Evolutionary conservation across 169 alveolate genomes (phyloP), one percentile per base, ranked within the genome.

Genomic region (Plasmodium inui): DNA sequence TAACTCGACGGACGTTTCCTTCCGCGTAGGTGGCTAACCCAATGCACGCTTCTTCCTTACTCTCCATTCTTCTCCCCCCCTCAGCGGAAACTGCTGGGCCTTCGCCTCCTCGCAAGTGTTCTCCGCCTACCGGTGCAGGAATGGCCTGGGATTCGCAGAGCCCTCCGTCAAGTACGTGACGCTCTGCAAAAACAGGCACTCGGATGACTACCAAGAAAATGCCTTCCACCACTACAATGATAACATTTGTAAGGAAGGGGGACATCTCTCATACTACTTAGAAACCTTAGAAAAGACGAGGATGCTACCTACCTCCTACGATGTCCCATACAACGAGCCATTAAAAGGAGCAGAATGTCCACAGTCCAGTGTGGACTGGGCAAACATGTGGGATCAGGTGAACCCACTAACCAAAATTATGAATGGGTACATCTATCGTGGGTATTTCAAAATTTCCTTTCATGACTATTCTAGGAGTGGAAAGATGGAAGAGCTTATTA

Each of bases 41-140:
- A n/a, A n/a, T n/a, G n/a, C n/a, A n/a, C n/a, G n/a, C n/a, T n/a
- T n/a, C n/a, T n/a, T n/a, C n/a, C n/a, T 34, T 19, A 61, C 22
- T 22, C 34, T 14, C 0, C 30, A 2, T 82, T n/a, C 83, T 37
- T 5, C 55, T 3, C 70, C 72, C n/a, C 70, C 53, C 57, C 79
- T 3, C 32, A 85, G 93, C 34, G 86, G 93, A 9, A 86, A 86
- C 44, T 86, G 93, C 10, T 86, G 93, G 93, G 93, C 85, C 53
- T 86, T 86, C 81, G 93, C 93, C 22, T 86, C 93, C 12, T 74
- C 86, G 12, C 70, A 72, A 17, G 71, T 57, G n/a, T 55, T 86
- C 78, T 46, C 86, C 8, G 93, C 93, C 4, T 86, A 4, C 67
- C 74, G 93, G 76, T 86, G 93, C 81, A 74, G 93, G 80, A 86